A percentile compares a stretch with the other conserved stretches of the same genome.
Evolutionary conservation across 768 basidiomycete genomes (phyloP).

Genomic region (Suillus subluteus): DNA sequence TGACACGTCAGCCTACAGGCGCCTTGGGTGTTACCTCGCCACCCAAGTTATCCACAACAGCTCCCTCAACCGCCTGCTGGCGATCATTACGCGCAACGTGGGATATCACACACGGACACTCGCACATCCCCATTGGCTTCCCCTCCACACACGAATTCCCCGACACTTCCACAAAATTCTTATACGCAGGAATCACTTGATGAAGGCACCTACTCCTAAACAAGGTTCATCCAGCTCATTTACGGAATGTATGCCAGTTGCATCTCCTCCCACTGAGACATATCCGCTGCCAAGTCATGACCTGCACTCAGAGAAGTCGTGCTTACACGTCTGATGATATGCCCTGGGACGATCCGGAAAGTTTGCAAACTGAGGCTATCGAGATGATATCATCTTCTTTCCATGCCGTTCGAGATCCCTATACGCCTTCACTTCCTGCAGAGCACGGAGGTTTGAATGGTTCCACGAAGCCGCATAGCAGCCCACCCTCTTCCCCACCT

Average conservation of each 20-base stretch:
- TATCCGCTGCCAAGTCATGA: conserved; percentile 4
- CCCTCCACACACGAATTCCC: conserved; percentile 1
- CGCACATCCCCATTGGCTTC: conserved; percentile 3
- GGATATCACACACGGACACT: not conserved
- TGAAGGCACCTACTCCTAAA: conserved; percentile 10
- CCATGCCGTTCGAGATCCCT: not conserved
- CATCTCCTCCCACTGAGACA: not conserved
- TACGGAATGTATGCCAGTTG: too few species aligned
- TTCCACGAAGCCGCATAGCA: not conserved
- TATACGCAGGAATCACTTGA: conserved; percentile 3
- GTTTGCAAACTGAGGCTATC: not conserved
- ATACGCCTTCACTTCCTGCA: not conserved
- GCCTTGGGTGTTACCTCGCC: not conserved
- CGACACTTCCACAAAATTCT: conserved; percentile 5
- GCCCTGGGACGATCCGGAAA: conserved; percentile 22
- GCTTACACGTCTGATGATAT: conserved; percentile 20
- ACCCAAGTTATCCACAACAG: conserved; percentile 7
- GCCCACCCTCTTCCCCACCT: conserved; percentile 10
- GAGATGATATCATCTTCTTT: not conserved
- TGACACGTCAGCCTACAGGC: not conserved
- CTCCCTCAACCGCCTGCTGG: not conserved
- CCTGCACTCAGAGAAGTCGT: conserved; percentile 6
- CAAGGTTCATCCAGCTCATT: conserved; percentile 7
- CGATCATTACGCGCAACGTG: not conserved
- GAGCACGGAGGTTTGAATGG: not conserved